A percentile compares a stretch with the other conserved stretches of the same genome.
Conservation (phyloP, 73 alveolate species). For the Diophrys sp. region DNA sequence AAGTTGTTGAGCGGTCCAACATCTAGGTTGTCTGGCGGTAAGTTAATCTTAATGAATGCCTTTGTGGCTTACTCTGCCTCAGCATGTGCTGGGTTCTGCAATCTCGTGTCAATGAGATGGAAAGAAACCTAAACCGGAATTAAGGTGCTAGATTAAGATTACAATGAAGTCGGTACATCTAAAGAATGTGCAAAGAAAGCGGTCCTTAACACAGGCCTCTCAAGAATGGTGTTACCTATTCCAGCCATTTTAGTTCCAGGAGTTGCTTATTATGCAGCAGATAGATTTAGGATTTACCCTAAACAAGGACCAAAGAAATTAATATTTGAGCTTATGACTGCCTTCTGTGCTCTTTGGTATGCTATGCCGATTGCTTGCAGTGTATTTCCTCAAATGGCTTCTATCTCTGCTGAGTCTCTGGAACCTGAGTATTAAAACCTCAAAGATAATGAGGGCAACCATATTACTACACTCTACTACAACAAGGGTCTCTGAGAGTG, state of each 20-base stretch:
- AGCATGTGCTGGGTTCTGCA: constrained; percentile 66
- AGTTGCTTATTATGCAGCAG: constrained; percentile 26
- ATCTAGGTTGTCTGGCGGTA: constrained; percentile 31
- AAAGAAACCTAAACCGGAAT: constrained; percentile 62
- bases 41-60: constrained; percentile 32
- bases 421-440: constrained; percentile 31
- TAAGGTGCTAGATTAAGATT: constrained; percentile 52
- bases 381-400: constrained; percentile 43
- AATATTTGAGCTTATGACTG: constrained; percentile 30
- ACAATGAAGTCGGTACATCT: constrained; percentile 56
- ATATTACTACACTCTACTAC: constrained; percentile 33
- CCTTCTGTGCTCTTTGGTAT: constrained; percentile 27
- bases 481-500: constrained; percentile 64
- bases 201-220: constrained; percentile 48
- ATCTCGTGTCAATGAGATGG: constrained; percentile 59
- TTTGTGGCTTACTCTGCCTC: constrained; percentile 59
- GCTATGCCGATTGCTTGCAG: constrained; percentile 52
- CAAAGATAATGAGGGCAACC: constrained; percentile 26
- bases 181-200: constrained; percentile 52
- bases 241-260: constrained; percentile 62
- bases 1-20: constrained; percentile 22
- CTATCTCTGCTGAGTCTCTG: constrained; percentile 20
- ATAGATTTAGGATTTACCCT: constrained; percentile 43
- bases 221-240: constrained; percentile 52
- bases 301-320: constrained; percentile 30